Percentiles rank a stretch among this genome's conserved stretches.
Conservation (phyloP, 495 filamentous ascomycete genomes). For the Neurospora sp. region DNA sequence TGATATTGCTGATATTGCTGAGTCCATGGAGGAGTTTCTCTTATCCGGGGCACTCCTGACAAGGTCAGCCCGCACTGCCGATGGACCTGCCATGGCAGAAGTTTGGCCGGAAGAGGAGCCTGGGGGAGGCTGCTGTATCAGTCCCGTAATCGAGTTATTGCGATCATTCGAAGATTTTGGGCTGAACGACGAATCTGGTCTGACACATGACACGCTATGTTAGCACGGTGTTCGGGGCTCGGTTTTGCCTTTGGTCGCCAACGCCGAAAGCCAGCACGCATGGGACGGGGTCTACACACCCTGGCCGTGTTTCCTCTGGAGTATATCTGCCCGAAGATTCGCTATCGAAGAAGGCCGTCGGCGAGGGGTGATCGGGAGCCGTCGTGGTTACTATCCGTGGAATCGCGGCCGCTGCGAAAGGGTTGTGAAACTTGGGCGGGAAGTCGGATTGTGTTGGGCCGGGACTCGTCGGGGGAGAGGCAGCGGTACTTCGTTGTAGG, state of each 20-base stretch:
- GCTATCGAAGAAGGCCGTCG: slow-evolving; percentile 24
- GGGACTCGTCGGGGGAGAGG: slow-evolving; percentile 32
- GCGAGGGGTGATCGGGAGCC: slow-evolving; percentile 17
- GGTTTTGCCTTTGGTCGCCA: slow-evolving; percentile 5
- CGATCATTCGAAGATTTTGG: slow-evolving; percentile 34
- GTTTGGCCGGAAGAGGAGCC: slow-evolving; percentile 17
- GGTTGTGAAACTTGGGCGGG: slow-evolving; percentile 17
- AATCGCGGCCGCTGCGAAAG: slow-evolving; percentile 11
- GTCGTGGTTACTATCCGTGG: slow-evolving; percentile 28
- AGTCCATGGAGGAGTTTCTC: slow-evolving; percentile 90
- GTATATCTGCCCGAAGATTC: slow-evolving; percentile 25
- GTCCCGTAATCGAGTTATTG: slow-evolving; percentile 24
- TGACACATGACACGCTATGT: slow-evolving; percentile 21
- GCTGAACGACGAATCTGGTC: slow-evolving; percentile 16
- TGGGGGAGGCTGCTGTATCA: slow-evolving; percentile 28
- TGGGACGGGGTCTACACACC: slow-evolving; percentile 20
- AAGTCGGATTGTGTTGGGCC: slow-evolving; percentile 29
- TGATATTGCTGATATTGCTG: slow-evolving; percentile 79
- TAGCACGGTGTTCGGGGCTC: slow-evolving; percentile 11
- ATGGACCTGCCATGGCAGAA: slow-evolving; percentile 24
- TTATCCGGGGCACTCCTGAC: slow-evolving; percentile 28
- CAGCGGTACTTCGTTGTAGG: slow-evolving; percentile 27
- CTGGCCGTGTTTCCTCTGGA: slow-evolving; percentile 21
- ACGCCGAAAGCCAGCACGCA: slow-evolving; percentile 4
- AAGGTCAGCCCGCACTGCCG: slow-evolving; percentile 17